A percentile compares a stretch with the other conserved stretches of the same genome.
Conservation (phyloP, 1,284 basidiomycete genomes). For the Cryptococcus depauperatus region DNA sequence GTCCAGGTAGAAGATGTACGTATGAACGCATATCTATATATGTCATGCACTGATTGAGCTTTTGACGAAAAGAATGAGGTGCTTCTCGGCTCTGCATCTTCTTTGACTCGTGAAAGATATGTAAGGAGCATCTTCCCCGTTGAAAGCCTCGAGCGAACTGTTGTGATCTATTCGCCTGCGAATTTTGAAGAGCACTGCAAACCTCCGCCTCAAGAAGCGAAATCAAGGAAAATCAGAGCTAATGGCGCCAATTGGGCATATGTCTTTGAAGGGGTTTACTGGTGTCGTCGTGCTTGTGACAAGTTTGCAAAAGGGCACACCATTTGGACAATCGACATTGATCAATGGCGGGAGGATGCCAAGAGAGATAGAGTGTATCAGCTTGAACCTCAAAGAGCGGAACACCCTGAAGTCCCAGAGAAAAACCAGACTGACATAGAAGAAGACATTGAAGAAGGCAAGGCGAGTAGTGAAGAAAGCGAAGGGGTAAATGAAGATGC, state of each 20-base stretch:
- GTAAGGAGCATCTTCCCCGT: too few relatives aligned
- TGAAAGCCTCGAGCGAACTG: too few relatives aligned
- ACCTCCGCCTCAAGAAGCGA: too few relatives aligned
- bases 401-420: constrained; percentile 25
- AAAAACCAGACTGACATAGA: neutral
- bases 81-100: too few relatives aligned
- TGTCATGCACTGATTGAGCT: too few relatives aligned
- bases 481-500: constrained; percentile 13
- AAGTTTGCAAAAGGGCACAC: constrained; percentile 39
- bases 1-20: constrained; percentile 40
- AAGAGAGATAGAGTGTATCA: constrained; percentile 16
- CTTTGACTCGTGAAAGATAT: too few relatives aligned
- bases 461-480: constrained; percentile 1
- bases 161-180: too few relatives aligned
- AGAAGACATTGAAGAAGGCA: constrained; percentile 2
- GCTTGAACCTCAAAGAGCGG: too few relatives aligned
- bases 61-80: too few relatives aligned
- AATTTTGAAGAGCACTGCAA: too few relatives aligned
- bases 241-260: neutral
- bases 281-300: constrained; percentile 41
- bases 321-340: constrained; percentile 38
- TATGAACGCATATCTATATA: too few relatives aligned
- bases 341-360: constrained; percentile 35
- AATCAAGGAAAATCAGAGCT: too few relatives aligned
- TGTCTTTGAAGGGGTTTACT: constrained; percentile 33